phyloP scores from a whole-genome alignment of 2,329 filamentous ascomycete species.

The Aspergillus sergii region DNA sequence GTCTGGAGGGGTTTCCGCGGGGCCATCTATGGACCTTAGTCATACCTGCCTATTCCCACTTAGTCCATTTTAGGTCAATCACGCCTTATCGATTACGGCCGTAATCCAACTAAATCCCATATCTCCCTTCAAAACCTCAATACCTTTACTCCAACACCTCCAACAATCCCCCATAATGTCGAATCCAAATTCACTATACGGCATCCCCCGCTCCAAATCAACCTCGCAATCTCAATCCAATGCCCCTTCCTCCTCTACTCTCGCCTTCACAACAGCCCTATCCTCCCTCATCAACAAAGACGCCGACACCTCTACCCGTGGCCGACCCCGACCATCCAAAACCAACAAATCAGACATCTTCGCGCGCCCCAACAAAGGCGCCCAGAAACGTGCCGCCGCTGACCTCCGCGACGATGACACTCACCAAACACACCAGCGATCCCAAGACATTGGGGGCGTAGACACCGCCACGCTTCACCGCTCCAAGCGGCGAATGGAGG shows the following conservation, averaged over 20 bases:
- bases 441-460: conserved; percentile 61
- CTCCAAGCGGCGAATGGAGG: conserved; percentile 79
- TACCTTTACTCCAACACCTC: not conserved
- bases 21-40: conserved; percentile 1
- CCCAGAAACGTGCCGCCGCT: conserved; percentile 63
- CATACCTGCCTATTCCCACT: not conserved
- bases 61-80: not conserved
- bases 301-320: conserved; percentile 44
- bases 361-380: conserved; percentile 63
- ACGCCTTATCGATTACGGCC: not conserved
- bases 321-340: conserved; percentile 47
- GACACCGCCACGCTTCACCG: conserved; percentile 63
- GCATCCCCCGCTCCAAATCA: conserved; percentile 70
- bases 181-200: conserved; percentile 63
- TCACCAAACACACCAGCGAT: conserved; percentile 64
- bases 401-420: conserved; percentile 58
- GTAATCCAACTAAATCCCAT: not conserved
- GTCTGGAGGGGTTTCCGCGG: not conserved
- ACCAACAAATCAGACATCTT: conserved; percentile 70
- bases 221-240: conserved; percentile 43
- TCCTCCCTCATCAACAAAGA: conserved; percentile 72
- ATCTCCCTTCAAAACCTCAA: not conserved
- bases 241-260: conserved; percentile 66
- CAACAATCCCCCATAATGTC: conserved; percentile 11
- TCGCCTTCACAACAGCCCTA: conserved; percentile 87